A percentile compares a stretch with the other conserved stretches of the same genome.
These are phyloP conservation scores for Pleurotus salmoneostramineus DNA, from an alignment of 768 basidiomycete species.

Conservation along the genomic window DNA sequence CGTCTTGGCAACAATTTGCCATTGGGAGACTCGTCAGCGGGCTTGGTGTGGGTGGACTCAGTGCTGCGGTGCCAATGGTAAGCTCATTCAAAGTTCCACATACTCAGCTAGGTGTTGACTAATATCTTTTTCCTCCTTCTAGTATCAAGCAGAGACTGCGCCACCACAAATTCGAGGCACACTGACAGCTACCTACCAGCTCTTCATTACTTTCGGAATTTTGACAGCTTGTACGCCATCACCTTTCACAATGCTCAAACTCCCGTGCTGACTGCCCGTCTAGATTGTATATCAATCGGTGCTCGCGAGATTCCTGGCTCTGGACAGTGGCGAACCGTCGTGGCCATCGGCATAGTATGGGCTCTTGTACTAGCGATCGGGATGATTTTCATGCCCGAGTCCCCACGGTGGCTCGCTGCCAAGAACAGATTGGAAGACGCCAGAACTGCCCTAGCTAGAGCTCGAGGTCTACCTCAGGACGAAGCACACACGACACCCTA, in stretches of 20 bases:
- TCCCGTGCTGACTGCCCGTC: slow-evolving; percentile 1
- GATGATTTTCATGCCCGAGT: slow-evolving; percentile 70
- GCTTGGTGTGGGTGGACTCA: slow-evolving; percentile 64
- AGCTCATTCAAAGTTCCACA: slow-evolving; percentile 5
- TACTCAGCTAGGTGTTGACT: slow-evolving; percentile 4
- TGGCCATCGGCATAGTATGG: slow-evolving; percentile 62
- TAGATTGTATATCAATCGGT: slow-evolving; percentile 69
- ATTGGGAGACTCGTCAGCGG: slow-evolving; percentile 66
- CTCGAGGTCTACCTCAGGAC: slow-evolving; percentile 39
- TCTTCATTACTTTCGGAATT: slow-evolving; percentile 71
- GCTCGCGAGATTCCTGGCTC: slow-evolving; percentile 44
- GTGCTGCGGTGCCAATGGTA: slow-evolving; percentile 65
- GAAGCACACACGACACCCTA: slow-evolving; percentile 37
- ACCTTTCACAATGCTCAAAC: neutral
- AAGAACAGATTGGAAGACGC: slow-evolving; percentile 46
- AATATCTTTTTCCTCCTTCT: neutral
- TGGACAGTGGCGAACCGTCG: slow-evolving; percentile 58
- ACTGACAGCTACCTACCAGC: slow-evolving; percentile 56
- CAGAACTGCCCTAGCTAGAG: slow-evolving; percentile 38
- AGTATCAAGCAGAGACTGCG: slow-evolving; percentile 72
- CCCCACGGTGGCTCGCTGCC: slow-evolving; percentile 58
- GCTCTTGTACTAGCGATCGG: slow-evolving; percentile 57
- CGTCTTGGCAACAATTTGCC: slow-evolving; percentile 63
- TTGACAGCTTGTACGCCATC: slow-evolving; percentile 53
- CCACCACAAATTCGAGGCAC: slow-evolving; percentile 71